A percentile compares a stretch with the other conserved stretches of the same genome.
These are phyloP conservation scores for Dipodascopsis uninucleata DNA, from an alignment of 805 yeast genomes.

Conservation along the genomic window DNA sequence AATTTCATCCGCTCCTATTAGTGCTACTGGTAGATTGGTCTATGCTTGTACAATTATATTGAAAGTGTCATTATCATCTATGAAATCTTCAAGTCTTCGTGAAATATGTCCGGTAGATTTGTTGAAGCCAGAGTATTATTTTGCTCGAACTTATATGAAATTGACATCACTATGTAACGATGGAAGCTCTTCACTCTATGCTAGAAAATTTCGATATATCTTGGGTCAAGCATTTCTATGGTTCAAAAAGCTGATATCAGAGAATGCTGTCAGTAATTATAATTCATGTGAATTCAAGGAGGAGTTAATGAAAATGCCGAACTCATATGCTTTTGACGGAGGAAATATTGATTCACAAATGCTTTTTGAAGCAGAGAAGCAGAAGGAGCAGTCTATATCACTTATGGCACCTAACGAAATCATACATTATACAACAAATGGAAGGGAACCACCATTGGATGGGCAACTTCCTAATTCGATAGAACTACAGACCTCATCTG, in stretches of 20 bases:
- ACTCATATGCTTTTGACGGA: neutral
- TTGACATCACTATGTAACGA: constrained; percentile 7
- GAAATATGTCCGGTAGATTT: constrained; percentile 14
- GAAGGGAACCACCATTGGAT: no score
- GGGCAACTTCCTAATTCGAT: no score
- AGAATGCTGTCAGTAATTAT: neutral
- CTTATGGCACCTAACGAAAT: no score
- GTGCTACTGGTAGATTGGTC: constrained; percentile 12
- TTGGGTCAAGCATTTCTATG: constrained; percentile 16
- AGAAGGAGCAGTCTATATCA: no score
- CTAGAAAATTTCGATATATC: constrained; percentile 12
- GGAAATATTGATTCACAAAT: neutral
- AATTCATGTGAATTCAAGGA: no score
- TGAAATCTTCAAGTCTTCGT: constrained; percentile 3
- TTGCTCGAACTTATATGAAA: constrained; percentile 12
- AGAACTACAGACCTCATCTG: no score
- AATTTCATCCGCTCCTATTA: constrained; percentile 7
- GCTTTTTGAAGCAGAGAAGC: no score
- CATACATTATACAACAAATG: no score
- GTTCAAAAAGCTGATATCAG: constrained; percentile 12
- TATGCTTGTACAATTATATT: constrained; percentile 18
- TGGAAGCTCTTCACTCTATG: constrained; percentile 2
- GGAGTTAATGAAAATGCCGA: no score
- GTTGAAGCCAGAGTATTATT: constrained; percentile 18
- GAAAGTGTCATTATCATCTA: constrained; percentile 11